Evolutionary conservation across 306 rosid genomes (phyloP), one percentile per base, ranked within the genome.

Genomic region (Vigna unguiculata): DNA sequence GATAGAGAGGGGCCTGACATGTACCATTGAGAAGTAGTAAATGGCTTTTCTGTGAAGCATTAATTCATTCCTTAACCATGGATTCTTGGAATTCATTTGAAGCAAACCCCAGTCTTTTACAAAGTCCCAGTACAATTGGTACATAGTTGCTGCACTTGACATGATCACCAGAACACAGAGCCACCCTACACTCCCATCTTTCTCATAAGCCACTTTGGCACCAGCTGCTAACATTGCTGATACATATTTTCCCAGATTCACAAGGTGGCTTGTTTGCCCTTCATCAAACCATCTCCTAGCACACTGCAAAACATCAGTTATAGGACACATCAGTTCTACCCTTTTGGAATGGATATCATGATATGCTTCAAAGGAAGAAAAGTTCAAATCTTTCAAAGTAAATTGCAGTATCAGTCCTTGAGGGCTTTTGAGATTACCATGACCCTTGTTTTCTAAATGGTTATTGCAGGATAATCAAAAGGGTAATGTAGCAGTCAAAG

Each of bases 221-320:
- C 97, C 99, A n/a, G 99, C 99, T 69, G 99, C 99, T 52, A 96
- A 68, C 99, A 96, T 96, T 51, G 99, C 99, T 7, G 99, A 96
- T 5, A 96, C 99, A 83, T 96, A 96, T 74, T 96, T 96, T 0
- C 99, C 99, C 53, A 96, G 87, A 63, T 96, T 96, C 32, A 89
- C 77, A 2, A 96, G 93, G 88, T 96, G 98, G 69, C 91, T 85
- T 69, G 91, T 91, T 75, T 96, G 78, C 47, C 99, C 99, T 87
- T 96, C 99, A 72, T 92, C 99, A 80, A 96, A 92, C 96, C 96
- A 96, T 80, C 99, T 77, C 70, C 99, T 81, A 9, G 99, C 97
- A 82, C 99, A 96, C 99, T 96, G 71, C 55, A 88, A 72, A 65
- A 38, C 0, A 22, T 6, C 69, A 69, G 52, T 77, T 5, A 28